Evolutionary conservation across 345 rosid genomes (phyloP).

Genomic region (Eucalyptus dawsonii): DNA sequence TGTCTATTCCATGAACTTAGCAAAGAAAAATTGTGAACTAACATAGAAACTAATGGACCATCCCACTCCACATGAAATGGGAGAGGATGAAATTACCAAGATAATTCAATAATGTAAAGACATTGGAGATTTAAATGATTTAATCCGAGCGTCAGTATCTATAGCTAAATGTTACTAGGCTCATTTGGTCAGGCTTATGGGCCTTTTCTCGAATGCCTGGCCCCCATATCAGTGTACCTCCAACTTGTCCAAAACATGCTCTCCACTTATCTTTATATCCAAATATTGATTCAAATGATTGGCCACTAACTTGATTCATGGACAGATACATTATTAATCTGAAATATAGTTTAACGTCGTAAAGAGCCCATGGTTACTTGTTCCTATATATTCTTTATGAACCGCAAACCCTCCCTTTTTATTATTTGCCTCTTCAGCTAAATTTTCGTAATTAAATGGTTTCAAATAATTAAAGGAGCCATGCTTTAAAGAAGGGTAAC

Average conservation of each 20-base stretch:
- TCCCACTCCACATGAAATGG: neutral
- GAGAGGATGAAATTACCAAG: neutral
- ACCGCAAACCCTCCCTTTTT: neutral
- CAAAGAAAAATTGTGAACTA: neutral
- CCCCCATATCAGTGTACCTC: neutral
- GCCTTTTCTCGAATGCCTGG: neutral
- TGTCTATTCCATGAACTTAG: neutral
- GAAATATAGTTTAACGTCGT: neutral
- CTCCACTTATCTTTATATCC: neutral
- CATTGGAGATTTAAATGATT: neutral
- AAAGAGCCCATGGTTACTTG: neutral
- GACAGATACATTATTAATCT: neutral
- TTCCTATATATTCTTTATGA: neutral
- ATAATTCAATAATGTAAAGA: neutral
- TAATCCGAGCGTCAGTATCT: fast-evolving
- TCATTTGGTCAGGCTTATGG: neutral
- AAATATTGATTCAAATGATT: neutral
- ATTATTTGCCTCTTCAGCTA: neutral
- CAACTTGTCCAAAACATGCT: neutral
- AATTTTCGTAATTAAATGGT: too few species aligned
- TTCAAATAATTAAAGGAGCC: neutral
- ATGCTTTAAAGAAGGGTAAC: neutral
- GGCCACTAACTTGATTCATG: neutral
- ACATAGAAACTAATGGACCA: neutral
- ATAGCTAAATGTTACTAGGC: neutral